Evolutionary conservation across 345 rosid genomes (phyloP).

Genomic region (Hypericum androsaemum): DNA sequence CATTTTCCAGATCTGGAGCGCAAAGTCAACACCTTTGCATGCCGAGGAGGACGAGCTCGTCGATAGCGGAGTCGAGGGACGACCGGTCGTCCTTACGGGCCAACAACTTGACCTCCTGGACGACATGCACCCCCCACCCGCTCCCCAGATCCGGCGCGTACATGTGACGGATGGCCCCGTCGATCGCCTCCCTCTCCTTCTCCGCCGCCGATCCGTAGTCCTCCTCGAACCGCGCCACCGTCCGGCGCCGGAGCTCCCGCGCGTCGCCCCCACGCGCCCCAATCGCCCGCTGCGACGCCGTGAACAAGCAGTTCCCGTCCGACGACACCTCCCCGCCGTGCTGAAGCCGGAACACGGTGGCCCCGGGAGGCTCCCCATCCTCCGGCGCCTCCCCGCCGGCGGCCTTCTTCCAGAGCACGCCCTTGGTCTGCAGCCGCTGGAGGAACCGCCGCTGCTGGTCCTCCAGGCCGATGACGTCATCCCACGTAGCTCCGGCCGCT

Average conservation of each 20-base stretch:
- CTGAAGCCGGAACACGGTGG: constrained; percentile 68
- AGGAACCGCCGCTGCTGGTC: constrained; percentile 81
- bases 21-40: constrained; percentile 60
- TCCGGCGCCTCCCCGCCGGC: constrained; percentile 14
- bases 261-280: constrained; percentile 64
- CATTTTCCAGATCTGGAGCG: background rate
- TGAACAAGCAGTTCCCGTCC: constrained; percentile 96
- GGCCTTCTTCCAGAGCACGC: constrained; percentile 73
- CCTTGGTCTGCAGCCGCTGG: constrained; percentile 58
- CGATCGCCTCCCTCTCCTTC: constrained; percentile 37
- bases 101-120: constrained; percentile 80
- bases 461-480: constrained; percentile 73
- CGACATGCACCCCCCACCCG: constrained; percentile 98
- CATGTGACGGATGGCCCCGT: constrained; percentile 64
- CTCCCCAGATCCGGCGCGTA: constrained; percentile 92
- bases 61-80: constrained; percentile 60
- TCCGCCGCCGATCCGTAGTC: constrained; percentile 56
- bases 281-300: constrained; percentile 76
- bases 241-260: constrained; percentile 51
- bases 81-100: constrained; percentile 67
- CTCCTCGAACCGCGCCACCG: constrained; percentile 61
- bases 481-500: constrained; percentile 32
- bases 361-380: background rate
- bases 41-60: constrained; percentile 71
- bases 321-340: constrained; percentile 95